Evolutionary conservation across 2,329 filamentous ascomycete genomes (phyloP).

Genomic region (Harringtonia aguacate): DNA sequence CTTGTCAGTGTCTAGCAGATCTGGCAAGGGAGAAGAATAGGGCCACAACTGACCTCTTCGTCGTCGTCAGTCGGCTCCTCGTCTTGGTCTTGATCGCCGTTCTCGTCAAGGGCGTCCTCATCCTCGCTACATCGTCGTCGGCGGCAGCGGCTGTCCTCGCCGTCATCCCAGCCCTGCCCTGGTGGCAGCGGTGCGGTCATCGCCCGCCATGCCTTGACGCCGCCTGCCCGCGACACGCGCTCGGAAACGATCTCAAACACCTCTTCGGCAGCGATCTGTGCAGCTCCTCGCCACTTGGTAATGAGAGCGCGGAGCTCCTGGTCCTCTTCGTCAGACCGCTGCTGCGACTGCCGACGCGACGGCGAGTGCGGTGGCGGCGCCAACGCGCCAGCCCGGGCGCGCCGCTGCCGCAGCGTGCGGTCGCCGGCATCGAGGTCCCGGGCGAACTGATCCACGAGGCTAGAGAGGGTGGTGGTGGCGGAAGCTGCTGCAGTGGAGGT

Average conservation of each 20-base stretch:
- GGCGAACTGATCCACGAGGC: slow-evolving; percentile 6
- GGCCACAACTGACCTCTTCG: slow-evolving; percentile 10
- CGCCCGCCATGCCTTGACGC: slow-evolving; percentile 17
- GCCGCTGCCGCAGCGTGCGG: background rate
- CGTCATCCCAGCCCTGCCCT: slow-evolving; percentile 12
- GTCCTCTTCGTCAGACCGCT: slow-evolving; percentile 23
- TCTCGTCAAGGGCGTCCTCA: background rate
- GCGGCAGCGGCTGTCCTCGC: background rate
- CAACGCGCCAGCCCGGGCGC: too few relatives aligned
- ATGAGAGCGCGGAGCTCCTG: slow-evolving; percentile 45
- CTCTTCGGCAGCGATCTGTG: slow-evolving; percentile 55
- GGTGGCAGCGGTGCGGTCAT: too few relatives aligned
- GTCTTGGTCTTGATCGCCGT: slow-evolving; percentile 1
- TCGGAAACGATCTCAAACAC: slow-evolving; percentile 51
- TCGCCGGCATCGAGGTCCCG: slow-evolving; percentile 8
- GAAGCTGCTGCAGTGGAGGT: too few relatives aligned
- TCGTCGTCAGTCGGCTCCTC: slow-evolving; percentile 1
- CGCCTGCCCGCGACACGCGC: slow-evolving; percentile 25
- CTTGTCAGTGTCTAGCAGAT: too few relatives aligned
- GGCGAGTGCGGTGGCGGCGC: too few relatives aligned
- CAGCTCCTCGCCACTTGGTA: slow-evolving; percentile 49
- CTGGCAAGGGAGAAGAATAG: background rate
- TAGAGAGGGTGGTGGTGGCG: background rate
- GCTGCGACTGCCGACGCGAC: background rate
- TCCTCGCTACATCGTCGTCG: background rate